Evolutionary conservation across 495 filamentous ascomycete genomes (phyloP), one percentile per base, ranked within the genome.

Genomic region (Apiosordaria backusii): DNA sequence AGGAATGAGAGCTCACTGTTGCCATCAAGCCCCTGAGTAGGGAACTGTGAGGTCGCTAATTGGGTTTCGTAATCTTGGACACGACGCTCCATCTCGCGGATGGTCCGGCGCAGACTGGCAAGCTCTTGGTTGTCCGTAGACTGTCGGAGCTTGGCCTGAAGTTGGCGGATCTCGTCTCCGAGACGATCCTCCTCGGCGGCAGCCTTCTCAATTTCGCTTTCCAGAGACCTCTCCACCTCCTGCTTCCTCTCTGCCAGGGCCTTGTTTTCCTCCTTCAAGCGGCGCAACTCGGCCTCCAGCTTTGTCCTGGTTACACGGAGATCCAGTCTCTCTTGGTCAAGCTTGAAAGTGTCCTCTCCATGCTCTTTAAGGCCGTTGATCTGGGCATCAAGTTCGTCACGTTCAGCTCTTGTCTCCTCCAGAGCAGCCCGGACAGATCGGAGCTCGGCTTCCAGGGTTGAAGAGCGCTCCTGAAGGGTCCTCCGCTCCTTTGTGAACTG

Each of bases 281-380:
- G 78, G 65, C 82, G 81, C 23, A 88, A 73, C 64, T 90, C 88
- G 61, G 73, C 80, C 57, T 90, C 87, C 23, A 89, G 76, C 63
- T 84, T 86, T 59, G 85, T 73, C 66, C 83, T 85, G 0, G 84
- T 79, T 26, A 83, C 85, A 7, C 86, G 84, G 25, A 89, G 79
- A 57, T 89, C 87, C 50, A 86, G 68, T 66, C 85, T 84, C 68
- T 90, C 87, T 63, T 84, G 83, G 64, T 89, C 87, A 26, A 87
- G 75, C n/a, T 77, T 82, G 66, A 83, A 83, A 9, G 81, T 83
- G 40, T 80, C 76, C 82, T 83, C 84, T 7, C 79, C 81, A 50
- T 80, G 80, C 63, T 80, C 80, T 24, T 82, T 81, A 40, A 76
- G 71, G 18, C 80, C 78, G 19, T 82, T 76, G 4, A 90, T 73